A percentile compares a stretch with the other conserved stretches of the same genome.
Conservation (phyloP, 129 eudicot genomes). For the Smallanthus sonchifolius region DNA sequence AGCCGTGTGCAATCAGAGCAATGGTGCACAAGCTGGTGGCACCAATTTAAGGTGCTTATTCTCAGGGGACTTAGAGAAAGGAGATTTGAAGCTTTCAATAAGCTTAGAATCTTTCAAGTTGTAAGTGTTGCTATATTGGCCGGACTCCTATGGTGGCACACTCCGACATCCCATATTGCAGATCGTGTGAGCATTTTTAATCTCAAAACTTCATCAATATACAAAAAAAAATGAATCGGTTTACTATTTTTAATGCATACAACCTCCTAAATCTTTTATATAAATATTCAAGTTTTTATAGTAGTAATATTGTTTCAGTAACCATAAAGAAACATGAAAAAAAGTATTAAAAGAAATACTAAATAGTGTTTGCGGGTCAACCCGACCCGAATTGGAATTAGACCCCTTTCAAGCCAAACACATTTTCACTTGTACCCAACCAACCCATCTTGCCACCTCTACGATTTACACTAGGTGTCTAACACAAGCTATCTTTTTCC, state of each 20-base stretch:
- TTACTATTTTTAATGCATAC: not conserved
- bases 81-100: constrained; percentile 81
- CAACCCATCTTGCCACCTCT: not conserved
- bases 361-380: not conserved
- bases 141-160: constrained; percentile 97
- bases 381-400: not conserved
- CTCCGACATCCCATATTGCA: constrained; percentile 85
- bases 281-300: not conserved
- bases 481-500: not conserved
- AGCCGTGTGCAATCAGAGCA: constrained; percentile 44
- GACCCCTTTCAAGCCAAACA: not conserved
- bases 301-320: not conserved
- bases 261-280: not conserved
- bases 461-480: constrained; percentile 5
- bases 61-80: constrained; percentile 80
- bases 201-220: not conserved
- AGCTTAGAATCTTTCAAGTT: constrained; percentile 87
- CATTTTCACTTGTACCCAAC: not conserved
- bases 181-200: constrained; percentile 67
- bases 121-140: constrained; percentile 88
- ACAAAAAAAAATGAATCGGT: not conserved
- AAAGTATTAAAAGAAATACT: too few species aligned
- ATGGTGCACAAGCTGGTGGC: constrained; percentile 99
- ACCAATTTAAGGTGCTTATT: constrained; percentile 81
- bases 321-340: not conserved